Base-by-base conservation (phyloP, 2,329 filamentous ascomycete species). In the Fusarium incarnatum region DNA sequence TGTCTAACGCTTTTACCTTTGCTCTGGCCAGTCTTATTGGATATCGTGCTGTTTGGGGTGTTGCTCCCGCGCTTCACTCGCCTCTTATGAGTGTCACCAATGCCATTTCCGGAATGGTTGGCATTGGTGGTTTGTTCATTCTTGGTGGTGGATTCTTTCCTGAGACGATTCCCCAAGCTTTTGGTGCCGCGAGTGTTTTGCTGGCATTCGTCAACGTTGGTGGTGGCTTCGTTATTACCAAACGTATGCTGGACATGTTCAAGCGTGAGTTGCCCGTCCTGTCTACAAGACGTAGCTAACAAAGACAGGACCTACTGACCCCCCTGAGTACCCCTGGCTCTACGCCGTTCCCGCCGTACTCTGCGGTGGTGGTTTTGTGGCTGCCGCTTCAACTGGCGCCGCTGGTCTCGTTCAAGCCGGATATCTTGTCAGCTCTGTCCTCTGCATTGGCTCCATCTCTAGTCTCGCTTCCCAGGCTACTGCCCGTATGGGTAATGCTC, bases 21-120 rank as follows among this genome's bases (percentile, higher is more conserved):
- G 90, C 91, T 18, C 83, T 97, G 47, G 93, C 94, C 49, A 92
- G 93, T 73, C 83, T 97, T 28, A 94, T 97, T 68, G 94, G 94
- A 10, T 97, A 97, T 76, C 88, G 94, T 50, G 93, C 93, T 8
- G 92, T 97, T 25, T 97, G 94, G 94, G 93, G 93, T 56, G 94
- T 97, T 15, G 83, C 85, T 1, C 94, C 94, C 10, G 93, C 94
- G 37, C 84, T 97, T 8, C 94, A 97, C 79, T 95, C 92, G 3
- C 94, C 94, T 2, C 83, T 97, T 8, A 97, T 97, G 94, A 94
- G 92, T 72, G 94, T 97, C 37, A 97, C 94, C 10, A 97, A 97
- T 78, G 94, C 94, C 28, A 97, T 97, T 73, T 96, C 93, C 32
- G 93, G 91, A 80, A 93, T 97, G 91, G 94, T 97, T 30, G 94